Base-by-base conservation (phyloP, 2,329 filamentous ascomycete genomes). In the Penicillium sp. region DNA sequence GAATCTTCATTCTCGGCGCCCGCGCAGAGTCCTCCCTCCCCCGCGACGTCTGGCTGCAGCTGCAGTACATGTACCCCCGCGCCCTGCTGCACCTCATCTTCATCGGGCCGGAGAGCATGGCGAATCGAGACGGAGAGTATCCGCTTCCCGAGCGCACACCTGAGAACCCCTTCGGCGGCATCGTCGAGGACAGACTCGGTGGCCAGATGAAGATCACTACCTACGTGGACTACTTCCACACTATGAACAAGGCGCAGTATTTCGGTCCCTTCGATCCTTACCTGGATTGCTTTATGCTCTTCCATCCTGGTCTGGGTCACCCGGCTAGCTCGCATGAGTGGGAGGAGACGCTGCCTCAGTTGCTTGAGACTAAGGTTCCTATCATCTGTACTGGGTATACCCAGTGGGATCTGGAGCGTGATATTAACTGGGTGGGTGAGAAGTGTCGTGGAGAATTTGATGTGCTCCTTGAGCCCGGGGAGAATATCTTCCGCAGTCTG, bases 161-260 rank as follows among this genome's bases (percentile, higher is more conserved):
- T 0, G 79, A 81, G 10, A 99, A 99, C 72, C 94, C 94, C 0
- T 99, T 93, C 67, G 94, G 94, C 42, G 91, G 90, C n/a, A 83
- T 99, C 52, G 86, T 97, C 15, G 96, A 99, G 77, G 93, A 96
- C 74, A 87, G 93, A 52, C 83, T 99, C 9, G 91, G 89, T 71
- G 87, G 89, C 55, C 88, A 89, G 65, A 87, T 97, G 86, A 99
- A 99, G 81, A 96, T 99, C 70, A 94, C 89, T 74, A 99, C 96
- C 0, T 96, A 93, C 70, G 93, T 97, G 51, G 94, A 99, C 68
- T 97, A 99, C 79, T 99, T 96, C 79, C 93, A 99, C 77, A 97
- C 91, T 2, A 85, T 99, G 66, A 93, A 99, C 78, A 86, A 92
- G 73, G 90, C 93, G 0, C 89, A 91, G 48, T 85, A 93, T 72